Percentiles rank a stretch among this genome's conserved stretches.
Conservation (phyloP, 768 basidiomycete species). For the Boletus fagicola region DNA sequence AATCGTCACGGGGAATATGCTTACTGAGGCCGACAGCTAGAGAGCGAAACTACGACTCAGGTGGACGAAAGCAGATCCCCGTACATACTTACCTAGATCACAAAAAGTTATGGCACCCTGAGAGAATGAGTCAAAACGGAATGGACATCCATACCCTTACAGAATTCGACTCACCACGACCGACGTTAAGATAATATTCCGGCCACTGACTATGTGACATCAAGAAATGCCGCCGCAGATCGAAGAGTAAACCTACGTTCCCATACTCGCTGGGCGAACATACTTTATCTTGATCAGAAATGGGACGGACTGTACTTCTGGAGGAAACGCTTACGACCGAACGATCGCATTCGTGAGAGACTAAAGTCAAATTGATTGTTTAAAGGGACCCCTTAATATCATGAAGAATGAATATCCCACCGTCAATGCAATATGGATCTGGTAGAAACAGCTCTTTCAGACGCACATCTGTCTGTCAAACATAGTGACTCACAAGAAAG, state of each 20-base stretch:
- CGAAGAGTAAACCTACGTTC: conserved; percentile 36
- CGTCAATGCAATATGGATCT: conserved; percentile 55
- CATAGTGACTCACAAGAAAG: conserved; percentile 42
- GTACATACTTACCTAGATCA: conserved; percentile 43
- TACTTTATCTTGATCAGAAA: conserved; percentile 23
- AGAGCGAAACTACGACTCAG: background rate
- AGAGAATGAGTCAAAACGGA: conserved; percentile 11
- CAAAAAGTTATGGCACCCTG: conserved; percentile 37
- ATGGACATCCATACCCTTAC: background rate
- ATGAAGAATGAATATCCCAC: conserved; percentile 33
- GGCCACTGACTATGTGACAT: conserved; percentile 42
- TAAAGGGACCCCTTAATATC: background rate
- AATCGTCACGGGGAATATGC: background rate
- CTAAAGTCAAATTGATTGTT: conserved; percentile 30
- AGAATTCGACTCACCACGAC: conserved; percentile 42
- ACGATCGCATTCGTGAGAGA: conserved; percentile 49
- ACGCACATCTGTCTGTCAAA: background rate
- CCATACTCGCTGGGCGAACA: conserved; percentile 51
- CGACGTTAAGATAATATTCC: conserved; percentile 40
- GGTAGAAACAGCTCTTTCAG: background rate
- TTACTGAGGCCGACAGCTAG: conserved; percentile 15
- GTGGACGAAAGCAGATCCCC: background rate
- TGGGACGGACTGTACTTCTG: background rate
- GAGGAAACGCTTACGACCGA: conserved; percentile 31
- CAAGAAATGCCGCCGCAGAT: background rate